A percentile compares a stretch with the other conserved stretches of the same genome.
These are phyloP conservation scores for Podaxis carcinomalis DNA, from an alignment of 768 basidiomycete genomes.

Conservation along the genomic window DNA sequence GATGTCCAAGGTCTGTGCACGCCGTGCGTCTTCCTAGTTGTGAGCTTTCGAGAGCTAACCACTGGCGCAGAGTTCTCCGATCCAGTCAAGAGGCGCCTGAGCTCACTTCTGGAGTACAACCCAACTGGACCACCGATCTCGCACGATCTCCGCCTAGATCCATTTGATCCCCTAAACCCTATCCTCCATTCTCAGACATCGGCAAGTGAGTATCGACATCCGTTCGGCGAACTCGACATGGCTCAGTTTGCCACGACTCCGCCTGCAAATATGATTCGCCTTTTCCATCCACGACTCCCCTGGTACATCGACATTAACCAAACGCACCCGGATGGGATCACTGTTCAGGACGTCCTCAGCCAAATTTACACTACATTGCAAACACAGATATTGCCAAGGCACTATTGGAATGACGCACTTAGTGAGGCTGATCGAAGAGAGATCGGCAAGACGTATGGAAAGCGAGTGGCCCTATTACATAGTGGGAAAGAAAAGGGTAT, in stretches of 20 bases:
- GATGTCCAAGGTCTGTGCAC: constrained; percentile 29
- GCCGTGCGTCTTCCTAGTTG: no score
- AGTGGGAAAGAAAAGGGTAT: constrained; percentile 40
- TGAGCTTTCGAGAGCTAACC: background rate
- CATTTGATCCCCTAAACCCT: constrained; percentile 18
- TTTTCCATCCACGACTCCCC: constrained; percentile 14
- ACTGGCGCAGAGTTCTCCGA: constrained; percentile 23
- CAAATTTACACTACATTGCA: constrained; percentile 2
- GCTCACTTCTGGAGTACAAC: constrained; percentile 26
- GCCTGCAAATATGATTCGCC: constrained; percentile 4
- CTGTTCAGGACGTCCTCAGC: constrained; percentile 12
- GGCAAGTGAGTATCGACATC: constrained; percentile 32
- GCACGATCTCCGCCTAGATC: constrained; percentile 47
- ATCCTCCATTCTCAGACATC: constrained; percentile 25
- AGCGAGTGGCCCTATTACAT: constrained; percentile 27
- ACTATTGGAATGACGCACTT: constrained; percentile 15
- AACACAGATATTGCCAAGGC: constrained; percentile 8
- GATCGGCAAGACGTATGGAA: constrained; percentile 13
- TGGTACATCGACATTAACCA: constrained; percentile 15
- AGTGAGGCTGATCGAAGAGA: constrained; percentile 11
- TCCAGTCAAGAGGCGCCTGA: constrained; percentile 22
- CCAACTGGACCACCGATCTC: constrained; percentile 31
- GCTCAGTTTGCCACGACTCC: constrained; percentile 14
- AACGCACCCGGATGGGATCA: constrained; percentile 8
- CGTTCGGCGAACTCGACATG: constrained; percentile 11